phyloP scores from a whole-genome alignment of 495 filamentous ascomycete species.

The Xylaria longipes region DNA sequence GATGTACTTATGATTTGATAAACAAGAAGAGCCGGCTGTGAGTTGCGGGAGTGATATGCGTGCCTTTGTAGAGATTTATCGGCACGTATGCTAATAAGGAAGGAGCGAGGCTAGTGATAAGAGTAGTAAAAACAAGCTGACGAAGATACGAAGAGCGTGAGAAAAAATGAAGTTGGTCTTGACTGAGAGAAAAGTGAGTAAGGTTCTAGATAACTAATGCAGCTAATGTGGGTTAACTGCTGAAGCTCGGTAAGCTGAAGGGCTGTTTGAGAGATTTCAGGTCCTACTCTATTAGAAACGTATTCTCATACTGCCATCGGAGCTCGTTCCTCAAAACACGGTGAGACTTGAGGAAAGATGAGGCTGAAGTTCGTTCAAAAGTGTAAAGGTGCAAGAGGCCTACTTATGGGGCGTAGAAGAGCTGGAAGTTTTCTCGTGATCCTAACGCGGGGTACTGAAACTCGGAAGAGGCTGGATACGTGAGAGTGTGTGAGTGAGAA shows the following conservation, averaged over 20 bases:
- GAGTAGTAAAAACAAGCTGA: no score
- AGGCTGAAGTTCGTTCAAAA: background rate
- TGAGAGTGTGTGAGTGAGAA: background rate
- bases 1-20: no score
- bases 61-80: no score
- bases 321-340: background rate
- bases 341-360: background rate
- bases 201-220: background rate
- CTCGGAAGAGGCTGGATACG: background rate
- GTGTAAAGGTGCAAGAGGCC: background rate
- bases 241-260: background rate
- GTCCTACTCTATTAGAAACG: background rate
- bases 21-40: background rate
- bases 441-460: background rate
- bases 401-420: background rate
- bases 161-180: no score
- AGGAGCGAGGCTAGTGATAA: no score
- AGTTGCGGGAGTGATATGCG: background rate
- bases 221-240: background rate
- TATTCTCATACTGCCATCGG: no score
- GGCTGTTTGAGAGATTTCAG: background rate
- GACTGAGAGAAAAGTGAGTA: background rate
- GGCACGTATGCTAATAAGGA: no score
- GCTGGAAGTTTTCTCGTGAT: background rate
- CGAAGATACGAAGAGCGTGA: no score